Conservation (phyloP, 2,329 filamentous ascomycete species). For the Penicillium nordicum region DNA sequence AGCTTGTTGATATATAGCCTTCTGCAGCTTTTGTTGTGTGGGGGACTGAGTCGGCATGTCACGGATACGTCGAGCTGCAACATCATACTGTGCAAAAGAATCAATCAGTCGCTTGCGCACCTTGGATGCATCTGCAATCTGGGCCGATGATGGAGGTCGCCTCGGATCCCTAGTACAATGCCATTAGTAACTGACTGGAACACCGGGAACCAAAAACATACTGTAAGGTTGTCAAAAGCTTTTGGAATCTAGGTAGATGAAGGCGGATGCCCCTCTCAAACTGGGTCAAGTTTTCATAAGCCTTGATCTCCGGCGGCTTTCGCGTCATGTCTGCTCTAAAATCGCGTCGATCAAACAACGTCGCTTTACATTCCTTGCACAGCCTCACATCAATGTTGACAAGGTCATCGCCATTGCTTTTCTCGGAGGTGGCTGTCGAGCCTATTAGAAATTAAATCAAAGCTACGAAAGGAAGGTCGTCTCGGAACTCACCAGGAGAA, state of each 20-base stretch:
- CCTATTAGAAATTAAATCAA: slow-evolving; percentile 31
- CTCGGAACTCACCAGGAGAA: slow-evolving; percentile 54
- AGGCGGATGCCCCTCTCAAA: slow-evolving; percentile 84
- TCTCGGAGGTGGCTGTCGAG: slow-evolving; percentile 42
- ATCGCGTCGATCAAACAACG: slow-evolving; percentile 69
- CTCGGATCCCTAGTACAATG: slow-evolving; percentile 53
- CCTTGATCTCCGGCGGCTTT: slow-evolving; percentile 70
- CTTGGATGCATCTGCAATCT: slow-evolving; percentile 81
- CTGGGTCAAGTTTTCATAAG: slow-evolving; percentile 78
- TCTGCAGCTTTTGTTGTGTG: slow-evolving; percentile 72
- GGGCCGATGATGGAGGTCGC: slow-evolving; percentile 61
- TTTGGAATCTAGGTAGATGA: slow-evolving; percentile 80
- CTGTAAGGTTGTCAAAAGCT: slow-evolving; percentile 69
- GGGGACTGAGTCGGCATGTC: slow-evolving; percentile 71
- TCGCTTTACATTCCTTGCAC: slow-evolving; percentile 81
- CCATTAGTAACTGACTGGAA: slow-evolving; percentile 7
- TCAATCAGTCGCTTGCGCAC: slow-evolving; percentile 87
- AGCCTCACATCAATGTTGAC: slow-evolving; percentile 80
- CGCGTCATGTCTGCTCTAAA: slow-evolving; percentile 67
- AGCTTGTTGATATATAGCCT: slow-evolving; percentile 76
- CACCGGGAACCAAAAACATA: slow-evolving; percentile 27
- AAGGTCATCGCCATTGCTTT: slow-evolving; percentile 46
- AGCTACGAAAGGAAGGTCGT: neutral
- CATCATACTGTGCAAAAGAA: slow-evolving; percentile 82
- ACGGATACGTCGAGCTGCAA: slow-evolving; percentile 74